Percentiles rank a stretch among this genome's conserved stretches.
Evolutionary conservation across 2,329 filamentous ascomycete species (phyloP).

Genomic region (Colletotrichum lupini): DNA sequence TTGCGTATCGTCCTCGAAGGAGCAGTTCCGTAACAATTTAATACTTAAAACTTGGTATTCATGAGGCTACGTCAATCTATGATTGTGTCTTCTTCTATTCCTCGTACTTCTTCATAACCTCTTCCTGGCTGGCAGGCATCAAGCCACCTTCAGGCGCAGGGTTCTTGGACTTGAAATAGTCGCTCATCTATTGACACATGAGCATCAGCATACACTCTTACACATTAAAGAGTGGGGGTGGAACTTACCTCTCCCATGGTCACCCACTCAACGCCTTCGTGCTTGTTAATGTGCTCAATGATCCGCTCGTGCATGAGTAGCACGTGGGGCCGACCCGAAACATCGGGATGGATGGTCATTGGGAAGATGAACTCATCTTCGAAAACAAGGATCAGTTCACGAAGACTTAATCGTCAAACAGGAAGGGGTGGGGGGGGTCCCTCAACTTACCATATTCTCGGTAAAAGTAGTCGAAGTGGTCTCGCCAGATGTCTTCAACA

Average conservation of each 20-base stretch:
- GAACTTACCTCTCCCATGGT: slow-evolving; percentile 68
- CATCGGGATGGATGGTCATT: slow-evolving; percentile 81
- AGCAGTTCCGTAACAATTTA: neutral
- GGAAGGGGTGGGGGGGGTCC: too few relatives aligned
- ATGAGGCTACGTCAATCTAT: neutral
- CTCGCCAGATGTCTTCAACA: slow-evolving; percentile 72
- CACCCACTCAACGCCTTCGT: slow-evolving; percentile 72
- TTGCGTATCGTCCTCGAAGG: rapidly evolving
- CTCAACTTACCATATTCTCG: slow-evolving; percentile 64
- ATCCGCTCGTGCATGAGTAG: slow-evolving; percentile 77
- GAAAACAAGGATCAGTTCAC: neutral
- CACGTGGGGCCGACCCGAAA: slow-evolving; percentile 77
- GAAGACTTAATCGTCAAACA: too few relatives aligned
- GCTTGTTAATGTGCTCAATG: slow-evolving; percentile 75
- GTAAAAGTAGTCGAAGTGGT: slow-evolving; percentile 80
- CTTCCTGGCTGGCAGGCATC: slow-evolving; percentile 60
- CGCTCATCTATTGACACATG: slow-evolving; percentile 59
- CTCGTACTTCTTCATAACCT: slow-evolving; percentile 29
- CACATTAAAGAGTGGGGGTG: too few relatives aligned
- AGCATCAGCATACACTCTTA: neutral
- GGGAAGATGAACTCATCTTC: slow-evolving; percentile 79
- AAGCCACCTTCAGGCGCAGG: slow-evolving; percentile 65
- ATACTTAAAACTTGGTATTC: neutral
- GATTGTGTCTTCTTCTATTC: slow-evolving; percentile 31
- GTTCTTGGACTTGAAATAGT: slow-evolving; percentile 78